A percentile compares a stretch with the other conserved stretches of the same genome.
Evolutionary conservation across 2,329 filamentous ascomycete genomes (phyloP).

Genomic region (Aspergillus bombycis): DNA sequence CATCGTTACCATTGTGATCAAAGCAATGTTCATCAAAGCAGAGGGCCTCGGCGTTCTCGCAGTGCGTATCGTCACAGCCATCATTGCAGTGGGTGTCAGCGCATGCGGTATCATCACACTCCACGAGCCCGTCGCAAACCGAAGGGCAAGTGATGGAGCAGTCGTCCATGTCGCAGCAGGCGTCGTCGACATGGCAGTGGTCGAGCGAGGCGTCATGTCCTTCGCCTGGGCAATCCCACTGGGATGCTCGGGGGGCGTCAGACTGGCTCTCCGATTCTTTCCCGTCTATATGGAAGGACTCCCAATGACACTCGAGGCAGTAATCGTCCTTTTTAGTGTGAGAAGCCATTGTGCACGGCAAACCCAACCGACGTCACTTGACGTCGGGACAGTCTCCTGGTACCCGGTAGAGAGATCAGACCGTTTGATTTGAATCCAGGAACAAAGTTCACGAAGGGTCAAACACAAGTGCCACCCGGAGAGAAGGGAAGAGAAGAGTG

Average conservation of each 20-base stretch:
- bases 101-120: conserved; percentile 44
- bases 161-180: conserved; percentile 44
- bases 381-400: background rate
- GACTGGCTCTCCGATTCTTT: conserved; percentile 30
- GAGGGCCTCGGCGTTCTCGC: conserved; percentile 33
- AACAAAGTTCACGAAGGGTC: background rate
- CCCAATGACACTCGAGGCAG: conserved; percentile 48
- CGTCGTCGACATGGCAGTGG: conserved; percentile 35
- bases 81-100: conserved; percentile 38
- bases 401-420: background rate
- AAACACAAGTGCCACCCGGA: background rate
- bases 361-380: background rate
- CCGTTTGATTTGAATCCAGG: background rate
- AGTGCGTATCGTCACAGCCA: conserved; percentile 29
- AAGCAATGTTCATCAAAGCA: conserved; percentile 47
- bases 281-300: conserved; percentile 40
- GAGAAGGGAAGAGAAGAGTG: background rate
- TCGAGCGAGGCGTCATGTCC: conserved; percentile 31
- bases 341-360: conserved; percentile 33
- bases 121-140: conserved; percentile 45
- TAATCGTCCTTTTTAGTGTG: conserved; percentile 37
- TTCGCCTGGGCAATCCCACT: conserved; percentile 35
- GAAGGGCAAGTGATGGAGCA: conserved; percentile 43
- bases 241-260: conserved; percentile 23
- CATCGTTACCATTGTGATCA: conserved; percentile 18